phyloP scores from a whole-genome alignment of 2,329 filamentous ascomycete genomes.

The Colletotrichum lentis region DNA sequence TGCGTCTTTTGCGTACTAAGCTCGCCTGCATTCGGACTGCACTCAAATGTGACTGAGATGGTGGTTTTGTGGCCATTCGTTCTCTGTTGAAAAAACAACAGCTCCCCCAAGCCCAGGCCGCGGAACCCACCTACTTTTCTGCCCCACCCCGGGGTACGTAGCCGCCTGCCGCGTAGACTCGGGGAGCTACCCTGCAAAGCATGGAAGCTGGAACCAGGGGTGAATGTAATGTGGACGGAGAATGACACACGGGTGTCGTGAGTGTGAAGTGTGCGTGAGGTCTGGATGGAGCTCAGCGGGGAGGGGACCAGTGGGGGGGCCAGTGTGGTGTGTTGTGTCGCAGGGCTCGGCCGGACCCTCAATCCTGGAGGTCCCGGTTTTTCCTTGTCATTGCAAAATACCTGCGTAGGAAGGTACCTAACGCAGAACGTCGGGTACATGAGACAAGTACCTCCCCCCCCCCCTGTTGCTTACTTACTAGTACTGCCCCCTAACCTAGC shows the following conservation, averaged over 20 bases:
- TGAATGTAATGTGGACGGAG: conserved; percentile 5
- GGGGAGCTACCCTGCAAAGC: conserved; percentile 32
- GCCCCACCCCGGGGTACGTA: conserved; percentile 33
- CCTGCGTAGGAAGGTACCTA: neutral
- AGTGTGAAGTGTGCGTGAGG: conserved; percentile 22
- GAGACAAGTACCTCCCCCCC: neutral
- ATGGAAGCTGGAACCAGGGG: conserved; percentile 23
- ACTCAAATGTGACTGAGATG: too few species aligned
- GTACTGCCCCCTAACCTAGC: neutral
- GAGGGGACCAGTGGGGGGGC: conserved; percentile 11
- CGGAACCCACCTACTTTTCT: conserved; percentile 9
- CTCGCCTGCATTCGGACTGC: too few species aligned
- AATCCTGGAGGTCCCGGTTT: conserved; percentile 16
- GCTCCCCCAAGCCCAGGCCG: neutral
- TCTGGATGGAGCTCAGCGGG: conserved; percentile 8
- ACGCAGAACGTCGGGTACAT: neutral
- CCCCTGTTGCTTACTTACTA: too few species aligned
- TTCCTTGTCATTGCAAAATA: conserved; percentile 8
- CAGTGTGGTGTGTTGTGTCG: conserved; percentile 6
- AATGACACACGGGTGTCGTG: conserved; percentile 14
- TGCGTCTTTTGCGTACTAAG: neutral
- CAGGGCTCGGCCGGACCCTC: conserved; percentile 31
- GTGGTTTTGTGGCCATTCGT: too few species aligned
- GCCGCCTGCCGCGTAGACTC: conserved; percentile 29
- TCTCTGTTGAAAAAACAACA: neutral